Base-by-base conservation (phyloP, 2,329 filamentous ascomycete genomes). In the Zymoseptoria brevis region DNA sequence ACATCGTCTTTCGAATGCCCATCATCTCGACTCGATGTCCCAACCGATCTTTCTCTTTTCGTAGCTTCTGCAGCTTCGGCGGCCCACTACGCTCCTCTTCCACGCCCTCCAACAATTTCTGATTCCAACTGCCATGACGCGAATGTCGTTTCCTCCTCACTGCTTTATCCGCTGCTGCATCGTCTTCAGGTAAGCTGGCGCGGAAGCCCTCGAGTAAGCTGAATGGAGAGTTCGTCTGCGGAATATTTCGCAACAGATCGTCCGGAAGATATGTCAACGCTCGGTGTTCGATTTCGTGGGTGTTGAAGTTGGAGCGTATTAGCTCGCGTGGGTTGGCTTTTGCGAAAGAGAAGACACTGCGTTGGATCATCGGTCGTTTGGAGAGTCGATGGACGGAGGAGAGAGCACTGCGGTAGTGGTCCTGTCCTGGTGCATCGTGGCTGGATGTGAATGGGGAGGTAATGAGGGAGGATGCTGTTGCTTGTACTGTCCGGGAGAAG, bases 201-300 rank as follows among this genome's bases (percentile, higher is more conserved):
- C 96, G 87, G 75, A 99, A 99, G 65, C 94, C 94, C 74, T 99
- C 90, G 74, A 99, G 97, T 51, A 99, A 81, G 49, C 92, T 96
- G 77, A 96, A 99, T 16, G 86, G 80, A 75, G 89, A 95, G 21
- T 87, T 86, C 71, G 87, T 83, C 61, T 96, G 90, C 66, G 94
- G 94, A 55, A 96, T 93, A 72, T 96, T 92, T 66, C 80, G 80
- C 53, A 99, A 83, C 66, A 99, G 83, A 62, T 96, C 92, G 75
- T 99, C 93, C 54, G 94, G 86, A 41, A 99, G 80, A 72, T 89
- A 92, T 51, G 90, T 87, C 58, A 97, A 78, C 53, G 94, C 94
- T 66, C 94, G 89, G 68, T 96, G 92, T 75, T 96, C 91, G 68
- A 97, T 97, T 77, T 99, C 94, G 65, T 85, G 81, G 19, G 89